phyloP scores from a whole-genome alignment of 345 rosid species.

The Ailanthus altissimus region DNA sequence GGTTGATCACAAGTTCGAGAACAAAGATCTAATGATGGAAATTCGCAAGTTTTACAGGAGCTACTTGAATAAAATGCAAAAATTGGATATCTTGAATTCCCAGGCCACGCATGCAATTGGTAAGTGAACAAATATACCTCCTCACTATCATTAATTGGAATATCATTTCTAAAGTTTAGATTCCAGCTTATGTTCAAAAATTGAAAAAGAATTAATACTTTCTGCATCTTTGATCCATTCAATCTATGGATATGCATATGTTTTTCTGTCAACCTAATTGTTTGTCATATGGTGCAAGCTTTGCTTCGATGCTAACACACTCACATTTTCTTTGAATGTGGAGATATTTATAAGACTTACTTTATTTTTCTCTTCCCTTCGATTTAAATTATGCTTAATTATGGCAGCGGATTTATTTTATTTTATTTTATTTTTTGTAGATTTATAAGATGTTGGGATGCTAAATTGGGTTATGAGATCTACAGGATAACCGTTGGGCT shows the following conservation, averaged over 20 bases:
- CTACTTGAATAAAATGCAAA: conserved; percentile 67
- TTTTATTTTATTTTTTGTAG: conserved; percentile 41
- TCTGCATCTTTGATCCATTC: neutral
- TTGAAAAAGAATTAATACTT: neutral
- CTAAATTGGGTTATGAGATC: conserved; percentile 58
- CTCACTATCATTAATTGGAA: neutral
- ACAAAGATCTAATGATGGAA: conserved; percentile 48
- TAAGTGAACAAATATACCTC: conserved; percentile 26
- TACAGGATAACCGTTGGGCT: conserved; percentile 83
- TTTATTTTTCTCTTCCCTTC: neutral
- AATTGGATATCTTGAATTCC: conserved; percentile 69
- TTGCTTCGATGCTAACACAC: neutral
- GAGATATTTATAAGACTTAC: neutral
- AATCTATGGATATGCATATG: neutral
- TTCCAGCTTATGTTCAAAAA: neutral
- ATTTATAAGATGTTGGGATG: conserved; percentile 93
- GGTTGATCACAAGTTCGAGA: conserved; percentile 49
- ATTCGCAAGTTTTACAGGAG: conserved; percentile 64
- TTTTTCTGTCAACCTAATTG: neutral
- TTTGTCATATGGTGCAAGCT: conserved; percentile 4
- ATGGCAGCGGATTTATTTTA: too few relatives aligned
- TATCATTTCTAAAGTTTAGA: neutral
- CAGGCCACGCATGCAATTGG: conserved; percentile 76
- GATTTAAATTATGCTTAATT: neutral
- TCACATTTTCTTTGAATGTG: neutral